Conservation (phyloP, 306 rosid genomes). For the Cicer arietinum region DNA sequence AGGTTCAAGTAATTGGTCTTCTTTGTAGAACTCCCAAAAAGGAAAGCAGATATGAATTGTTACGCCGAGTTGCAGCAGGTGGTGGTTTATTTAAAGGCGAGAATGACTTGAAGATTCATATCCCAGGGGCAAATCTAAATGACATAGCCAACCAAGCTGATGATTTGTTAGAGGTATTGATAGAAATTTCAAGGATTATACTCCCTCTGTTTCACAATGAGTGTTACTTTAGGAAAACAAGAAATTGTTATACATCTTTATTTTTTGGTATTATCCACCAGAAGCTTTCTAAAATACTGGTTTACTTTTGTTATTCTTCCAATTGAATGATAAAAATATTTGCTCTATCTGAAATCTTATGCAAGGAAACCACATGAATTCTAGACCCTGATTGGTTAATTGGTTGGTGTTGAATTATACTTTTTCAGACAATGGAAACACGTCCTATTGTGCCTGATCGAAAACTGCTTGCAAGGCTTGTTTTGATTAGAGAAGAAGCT, state of each 20-base stretch:
- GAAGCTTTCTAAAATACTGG: background rate
- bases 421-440: constrained; percentile 87
- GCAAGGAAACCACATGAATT: constrained; percentile 15
- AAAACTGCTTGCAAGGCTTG: constrained; percentile 93
- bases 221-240: too few species aligned
- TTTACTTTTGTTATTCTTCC: background rate
- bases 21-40: constrained; percentile 90
- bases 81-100: constrained; percentile 80
- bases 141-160: constrained; percentile 98
- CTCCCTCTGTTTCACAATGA: too few species aligned
- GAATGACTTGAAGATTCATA: constrained; percentile 69
- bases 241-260: background rate
- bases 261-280: background rate
- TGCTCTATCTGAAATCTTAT: constrained; percentile 6
- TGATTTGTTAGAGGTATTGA: constrained; percentile 86
- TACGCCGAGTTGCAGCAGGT: constrained; percentile 93
- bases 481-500: constrained; percentile 97
- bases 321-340: constrained; percentile 15
- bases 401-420: constrained; percentile 32
- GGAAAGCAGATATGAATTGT: constrained; percentile 87
- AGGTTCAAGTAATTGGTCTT: constrained; percentile 94
- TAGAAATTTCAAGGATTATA: constrained; percentile 27
- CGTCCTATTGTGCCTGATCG: constrained; percentile 89
- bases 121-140: constrained; percentile 88
- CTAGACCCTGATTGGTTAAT: constrained; percentile 24